Evolutionary conservation across 805 yeast species (phyloP), one percentile per base, ranked within the genome.

Genomic region (Candida glaebosa): DNA sequence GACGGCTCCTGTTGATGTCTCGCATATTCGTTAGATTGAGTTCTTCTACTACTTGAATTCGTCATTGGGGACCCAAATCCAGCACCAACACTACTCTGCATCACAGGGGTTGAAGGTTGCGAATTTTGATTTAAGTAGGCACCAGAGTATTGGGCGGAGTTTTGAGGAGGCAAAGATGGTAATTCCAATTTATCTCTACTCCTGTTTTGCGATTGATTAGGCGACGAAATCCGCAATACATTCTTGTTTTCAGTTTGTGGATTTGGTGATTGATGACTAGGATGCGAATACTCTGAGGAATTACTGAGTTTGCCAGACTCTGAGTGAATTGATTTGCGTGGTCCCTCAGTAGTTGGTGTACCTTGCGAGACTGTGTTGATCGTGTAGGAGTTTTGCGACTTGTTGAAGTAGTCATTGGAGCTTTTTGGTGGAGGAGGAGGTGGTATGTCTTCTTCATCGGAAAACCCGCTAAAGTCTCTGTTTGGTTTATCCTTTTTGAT

Each of bases 241-340:
- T 26, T 34, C 24, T 18, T 18, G 14, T 18, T 19, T 15, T 26
- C 37, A 30, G 12, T 12, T 10, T 14, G 16, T 28, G 34, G 43
- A 25, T 28, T 28, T 9, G 41, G 41, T 24, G 33, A 37, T 18
- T 32, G 31, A 14, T 30, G 37, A 30, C 18, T 37, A 15, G 24
- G 20, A 12, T 36, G 20, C 12, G 32, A 36, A 17, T 28, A 14
- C 20, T 18, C 25, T 5, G 37, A 34, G 12, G 37, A 34, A 18
- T 34, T 49, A 33, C 53, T 48, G 2, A 54, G 49, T 24, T 53
- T 53, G 4, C 61, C 61, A 7, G 56, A 31, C 42, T 59, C 61
- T 8, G 63, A 53, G 45, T 56, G 62, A n/a, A 53, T 53, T 1
- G 62, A 59, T 33, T 43, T 40, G 26, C 51, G 46, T 39, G 48